Conservation (phyloP, 2,329 filamentous ascomycete genomes). For the Scytalidium lignicola region DNA sequence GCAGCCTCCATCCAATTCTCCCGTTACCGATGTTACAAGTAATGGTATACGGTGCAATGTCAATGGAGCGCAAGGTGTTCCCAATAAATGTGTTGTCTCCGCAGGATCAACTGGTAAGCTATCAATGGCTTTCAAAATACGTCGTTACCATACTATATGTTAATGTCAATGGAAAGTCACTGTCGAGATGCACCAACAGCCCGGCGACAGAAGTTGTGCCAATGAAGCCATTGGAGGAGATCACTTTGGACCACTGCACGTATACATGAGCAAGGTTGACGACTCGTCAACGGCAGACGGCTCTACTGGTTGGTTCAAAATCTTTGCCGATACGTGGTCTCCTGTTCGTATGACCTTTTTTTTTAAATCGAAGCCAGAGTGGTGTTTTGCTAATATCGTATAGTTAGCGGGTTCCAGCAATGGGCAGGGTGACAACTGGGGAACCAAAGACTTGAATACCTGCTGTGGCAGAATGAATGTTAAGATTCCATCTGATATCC, state of each 20-base stretch:
- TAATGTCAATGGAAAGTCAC: slow-evolving; percentile 42
- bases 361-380: neutral
- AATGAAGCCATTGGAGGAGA: slow-evolving; percentile 48
- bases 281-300: slow-evolving; percentile 41
- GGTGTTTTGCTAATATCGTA: neutral
- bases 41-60: slow-evolving; percentile 46
- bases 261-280: slow-evolving; percentile 45
- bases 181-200: slow-evolving; percentile 54
- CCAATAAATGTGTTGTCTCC: slow-evolving; percentile 39
- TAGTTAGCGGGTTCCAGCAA: neutral
- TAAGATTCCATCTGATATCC: slow-evolving; percentile 44
- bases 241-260: slow-evolving; percentile 49
- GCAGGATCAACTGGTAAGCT: slow-evolving; percentile 20
- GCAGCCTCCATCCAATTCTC: slow-evolving; percentile 44
- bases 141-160: neutral
- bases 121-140: too few species aligned
- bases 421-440: neutral
- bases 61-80: slow-evolving; percentile 29
- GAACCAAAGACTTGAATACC: slow-evolving; percentile 21
- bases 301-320: slow-evolving; percentile 46
- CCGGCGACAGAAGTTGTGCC: slow-evolving; percentile 38
- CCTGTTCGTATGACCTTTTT: neutral
- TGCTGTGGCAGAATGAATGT: slow-evolving; percentile 43
- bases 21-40: slow-evolving; percentile 43
- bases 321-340: slow-evolving; percentile 41